These are phyloP conservation scores for Diaporthe amygdali DNA, from an alignment of 2,329 filamentous ascomycete species.

Conservation along the genomic window DNA sequence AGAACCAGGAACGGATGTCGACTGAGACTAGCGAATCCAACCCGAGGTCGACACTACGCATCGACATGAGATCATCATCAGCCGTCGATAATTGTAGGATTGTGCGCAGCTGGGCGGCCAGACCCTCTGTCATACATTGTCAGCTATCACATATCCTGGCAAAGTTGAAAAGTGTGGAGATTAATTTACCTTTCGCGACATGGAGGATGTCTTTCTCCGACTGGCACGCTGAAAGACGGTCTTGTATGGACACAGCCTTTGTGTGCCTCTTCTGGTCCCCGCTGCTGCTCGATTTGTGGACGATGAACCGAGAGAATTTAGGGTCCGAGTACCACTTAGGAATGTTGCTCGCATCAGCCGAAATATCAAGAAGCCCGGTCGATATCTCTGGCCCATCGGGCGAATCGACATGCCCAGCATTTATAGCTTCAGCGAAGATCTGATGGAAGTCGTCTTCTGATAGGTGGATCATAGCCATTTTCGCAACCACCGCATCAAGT, in stretches of 20 bases:
- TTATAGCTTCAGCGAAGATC: constrained; percentile 47
- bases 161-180: neutral
- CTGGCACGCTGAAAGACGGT: neutral
- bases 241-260: neutral
- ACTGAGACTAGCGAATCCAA: constrained; percentile 30
- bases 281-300: neutral
- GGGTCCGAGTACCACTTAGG: constrained; percentile 27
- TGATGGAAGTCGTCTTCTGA: constrained; percentile 46
- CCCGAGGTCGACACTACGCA: constrained; percentile 27
- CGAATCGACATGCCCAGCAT: constrained; percentile 18
- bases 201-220: neutral
- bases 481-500: constrained; percentile 16
- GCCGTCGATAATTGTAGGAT: constrained; percentile 10
- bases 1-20: constrained; percentile 50
- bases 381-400: constrained; percentile 29
- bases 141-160: neutral
- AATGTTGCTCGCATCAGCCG: constrained; percentile 8
- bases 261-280: neutral
- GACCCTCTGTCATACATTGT: neutral
- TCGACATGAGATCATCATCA: constrained; percentile 26
- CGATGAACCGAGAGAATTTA: constrained; percentile 27
- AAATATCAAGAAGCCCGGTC: constrained; percentile 15
- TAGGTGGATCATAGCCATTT: constrained; percentile 21
- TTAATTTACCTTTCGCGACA: neutral
- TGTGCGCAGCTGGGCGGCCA: neutral